These are phyloP conservation scores for Lecanicillium sp. DNA, from an alignment of 2,329 filamentous ascomycete genomes.

Conservation along the genomic window DNA sequence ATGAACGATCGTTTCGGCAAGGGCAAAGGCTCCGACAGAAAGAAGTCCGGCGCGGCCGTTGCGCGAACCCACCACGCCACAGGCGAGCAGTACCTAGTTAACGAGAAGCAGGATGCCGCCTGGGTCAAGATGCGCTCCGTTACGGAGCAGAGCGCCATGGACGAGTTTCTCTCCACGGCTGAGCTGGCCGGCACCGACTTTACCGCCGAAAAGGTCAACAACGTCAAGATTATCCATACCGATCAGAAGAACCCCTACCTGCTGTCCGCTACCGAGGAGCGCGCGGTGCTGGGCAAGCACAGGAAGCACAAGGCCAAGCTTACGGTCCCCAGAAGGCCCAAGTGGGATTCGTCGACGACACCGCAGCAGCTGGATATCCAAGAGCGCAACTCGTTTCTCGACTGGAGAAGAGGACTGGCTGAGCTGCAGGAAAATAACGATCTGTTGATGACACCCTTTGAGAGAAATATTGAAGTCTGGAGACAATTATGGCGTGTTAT, in stretches of 20 bases:
- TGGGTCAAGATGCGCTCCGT: slow-evolving; percentile 99
- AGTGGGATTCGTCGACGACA: slow-evolving; percentile 84
- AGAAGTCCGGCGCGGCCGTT: slow-evolving; percentile 53
- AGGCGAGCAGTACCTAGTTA: slow-evolving; percentile 87
- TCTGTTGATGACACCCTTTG: slow-evolving; percentile 93
- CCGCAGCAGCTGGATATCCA: slow-evolving; percentile 70
- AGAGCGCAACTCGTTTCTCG: slow-evolving; percentile 75
- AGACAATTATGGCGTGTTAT: slow-evolving; percentile 97
- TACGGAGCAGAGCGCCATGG: slow-evolving; percentile 91
- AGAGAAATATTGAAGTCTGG: slow-evolving; percentile 97
- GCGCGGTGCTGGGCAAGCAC: slow-evolving; percentile 72
- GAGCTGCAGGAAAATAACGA: slow-evolving; percentile 93
- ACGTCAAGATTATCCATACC: slow-evolving; percentile 95
- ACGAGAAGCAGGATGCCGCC: slow-evolving; percentile 80
- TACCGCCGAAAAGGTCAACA: slow-evolving; percentile 97
- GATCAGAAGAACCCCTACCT: slow-evolving; percentile 96
- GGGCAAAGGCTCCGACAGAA: slow-evolving; percentile 78
- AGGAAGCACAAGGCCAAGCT: slow-evolving; percentile 70
- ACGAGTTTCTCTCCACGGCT: slow-evolving; percentile 93
- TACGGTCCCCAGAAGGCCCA: slow-evolving; percentile 82
- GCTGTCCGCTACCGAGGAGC: slow-evolving; percentile 78
- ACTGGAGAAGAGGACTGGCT: slow-evolving; percentile 85
- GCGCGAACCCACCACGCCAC: slow-evolving; percentile 68
- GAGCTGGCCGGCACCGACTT: slow-evolving; percentile 98
- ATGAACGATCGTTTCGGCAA: slow-evolving; percentile 99